Evolutionary conservation across 2,329 filamentous ascomycete genomes (phyloP).

Genomic region (Cryoendolithus antarcticus): DNA sequence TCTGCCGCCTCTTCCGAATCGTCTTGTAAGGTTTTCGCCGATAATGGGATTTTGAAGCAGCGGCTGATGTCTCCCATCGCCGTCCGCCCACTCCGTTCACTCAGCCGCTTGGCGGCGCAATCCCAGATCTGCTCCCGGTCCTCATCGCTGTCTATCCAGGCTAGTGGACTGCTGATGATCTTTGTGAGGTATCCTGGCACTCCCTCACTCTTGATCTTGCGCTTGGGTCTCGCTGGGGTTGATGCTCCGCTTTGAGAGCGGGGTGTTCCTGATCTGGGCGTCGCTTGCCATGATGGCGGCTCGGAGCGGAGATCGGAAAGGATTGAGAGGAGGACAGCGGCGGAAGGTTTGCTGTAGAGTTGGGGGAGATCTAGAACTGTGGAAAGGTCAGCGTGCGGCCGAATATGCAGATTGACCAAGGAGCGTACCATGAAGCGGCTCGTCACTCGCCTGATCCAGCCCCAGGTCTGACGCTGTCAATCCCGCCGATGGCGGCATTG

Average conservation of each 20-base stretch:
- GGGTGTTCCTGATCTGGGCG: constrained; percentile 7
- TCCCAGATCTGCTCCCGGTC: constrained; percentile 62
- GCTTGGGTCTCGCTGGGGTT: constrained; percentile 10
- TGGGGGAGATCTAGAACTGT: constrained; percentile 67
- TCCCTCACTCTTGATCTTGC: constrained; percentile 36
- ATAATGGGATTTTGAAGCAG: constrained; percentile 40
- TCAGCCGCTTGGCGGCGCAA: constrained; percentile 63
- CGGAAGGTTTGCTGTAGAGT: constrained; percentile 63
- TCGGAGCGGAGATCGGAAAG: constrained; percentile 55
- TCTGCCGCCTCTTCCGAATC: not conserved
- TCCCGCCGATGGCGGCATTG: not conserved
- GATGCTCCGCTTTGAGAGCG: constrained; percentile 12
- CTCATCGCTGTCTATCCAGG: constrained; percentile 58
- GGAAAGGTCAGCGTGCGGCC: not conserved
- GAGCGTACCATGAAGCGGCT: constrained; percentile 19
- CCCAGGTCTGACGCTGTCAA: constrained; percentile 6
- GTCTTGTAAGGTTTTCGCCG: not conserved
- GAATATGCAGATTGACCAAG: not conserved
- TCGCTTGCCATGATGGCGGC: constrained; percentile 55
- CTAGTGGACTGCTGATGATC: constrained; percentile 54
- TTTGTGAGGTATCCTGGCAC: constrained; percentile 55
- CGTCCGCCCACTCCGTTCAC: constrained; percentile 71
- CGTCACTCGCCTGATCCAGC: constrained; percentile 14
- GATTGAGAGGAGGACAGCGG: constrained; percentile 48
- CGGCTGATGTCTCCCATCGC: constrained; percentile 54